Evolutionary conservation across 169 alveolate genomes (phyloP), one percentile per base, ranked within the genome.

Genomic region (Plasmodium inui): DNA sequence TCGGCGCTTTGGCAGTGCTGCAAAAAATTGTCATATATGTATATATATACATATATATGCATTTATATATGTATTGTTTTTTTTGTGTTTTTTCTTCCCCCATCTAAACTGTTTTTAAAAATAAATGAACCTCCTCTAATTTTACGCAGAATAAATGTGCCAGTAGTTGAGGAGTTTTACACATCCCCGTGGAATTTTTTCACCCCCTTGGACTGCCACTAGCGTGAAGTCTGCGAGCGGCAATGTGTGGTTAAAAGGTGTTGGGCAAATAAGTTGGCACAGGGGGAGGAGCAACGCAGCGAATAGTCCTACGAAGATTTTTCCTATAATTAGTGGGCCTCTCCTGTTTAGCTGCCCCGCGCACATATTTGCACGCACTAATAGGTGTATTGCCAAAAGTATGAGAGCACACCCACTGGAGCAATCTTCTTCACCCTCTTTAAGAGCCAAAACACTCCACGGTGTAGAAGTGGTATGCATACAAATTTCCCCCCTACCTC

Each of bases 1-100:
- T 80, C 30, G 61, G 61, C 61, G 76, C 76, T 26, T 50, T 26
- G 86, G 5, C 37, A 80, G 76, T 80, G 86, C 86, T 80, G n/a
- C 30, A 26, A 3, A 50, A 50, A 80, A 80, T 80, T 80, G 76
- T 46, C 28, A 17, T 50, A 22, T 80, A 8, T 17, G 30, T 44
- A 12, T 46, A 6, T 3, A 50, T 14, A 12, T 50, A 14, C 61
- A 50, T 50, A 3, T 50, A 50, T 17, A 50, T 50, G 2, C n/a
- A n/a, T n/a, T n/a, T 50, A 50, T 17, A 50, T 17, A 17, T 50
- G 1, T 67, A 17, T 67, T 67, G 8, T 67, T 67, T 67, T 67
- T 28, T 61, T 61, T 67, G 19, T 28, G 30, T 67, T 67, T 19
- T 67, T 67, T 67, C 19, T 57, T 57, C 17, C 37, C 37, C 37